Evolutionary conservation across 345 rosid species (phyloP).

Genomic region (Aegle marmelos): DNA sequence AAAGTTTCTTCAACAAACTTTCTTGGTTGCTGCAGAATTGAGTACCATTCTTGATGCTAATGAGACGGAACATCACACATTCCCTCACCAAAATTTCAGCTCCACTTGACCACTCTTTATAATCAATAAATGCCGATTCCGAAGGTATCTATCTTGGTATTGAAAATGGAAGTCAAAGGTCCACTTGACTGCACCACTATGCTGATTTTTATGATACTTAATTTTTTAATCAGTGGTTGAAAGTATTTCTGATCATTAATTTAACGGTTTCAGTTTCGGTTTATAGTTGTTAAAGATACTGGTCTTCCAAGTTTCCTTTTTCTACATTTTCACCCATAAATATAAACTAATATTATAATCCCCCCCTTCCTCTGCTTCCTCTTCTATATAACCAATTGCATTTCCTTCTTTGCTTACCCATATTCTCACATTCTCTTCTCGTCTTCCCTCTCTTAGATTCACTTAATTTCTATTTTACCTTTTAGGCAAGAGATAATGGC

Average conservation of each 20-base stretch:
- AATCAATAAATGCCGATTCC: not conserved
- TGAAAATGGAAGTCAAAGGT: constrained; percentile 13
- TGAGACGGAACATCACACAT: not conserved
- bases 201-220: not conserved
- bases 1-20: too few relatives aligned
- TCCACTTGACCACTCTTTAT: constrained; percentile 1
- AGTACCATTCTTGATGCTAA: not conserved
- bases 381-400: constrained; percentile 30
- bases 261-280: constrained; percentile 23
- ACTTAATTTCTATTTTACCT: not conserved
- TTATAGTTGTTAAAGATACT: constrained; percentile 19
- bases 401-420: constrained; percentile 14
- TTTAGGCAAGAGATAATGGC: constrained; percentile 20
- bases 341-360: not conserved
- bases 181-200: constrained; percentile 14
- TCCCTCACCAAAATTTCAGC: constrained; percentile 11
- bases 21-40: too few relatives aligned
- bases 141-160: constrained; percentile 12
- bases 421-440: not conserved
- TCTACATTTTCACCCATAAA: constrained; percentile 2
- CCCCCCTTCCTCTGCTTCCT: constrained; percentile 1
- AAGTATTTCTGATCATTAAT: not conserved
- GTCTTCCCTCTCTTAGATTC: not conserved
- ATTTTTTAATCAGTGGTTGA: not conserved
- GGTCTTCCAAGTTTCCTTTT: not conserved